A percentile compares a stretch with the other conserved stretches of the same genome.
These are phyloP conservation scores for Coemansia sp. DNA, from an alignment of 192 early-diverging fungal species.

Conservation along the genomic window DNA sequence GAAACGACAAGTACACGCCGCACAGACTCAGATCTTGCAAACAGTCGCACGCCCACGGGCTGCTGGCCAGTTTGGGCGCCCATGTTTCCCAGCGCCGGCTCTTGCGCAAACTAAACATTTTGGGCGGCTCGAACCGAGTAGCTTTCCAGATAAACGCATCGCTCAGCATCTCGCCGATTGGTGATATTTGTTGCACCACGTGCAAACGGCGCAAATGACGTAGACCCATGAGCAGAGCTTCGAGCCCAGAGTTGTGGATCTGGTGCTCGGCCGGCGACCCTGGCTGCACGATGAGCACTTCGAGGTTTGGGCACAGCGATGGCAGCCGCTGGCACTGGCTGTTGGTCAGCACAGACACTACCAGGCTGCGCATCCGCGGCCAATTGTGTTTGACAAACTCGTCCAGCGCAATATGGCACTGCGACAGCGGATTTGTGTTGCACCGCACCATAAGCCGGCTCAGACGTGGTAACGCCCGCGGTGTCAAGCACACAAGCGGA, in stretches of 20 bases:
- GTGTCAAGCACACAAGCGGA: slow-evolving; percentile 42
- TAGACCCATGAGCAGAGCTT: slow-evolving; percentile 41
- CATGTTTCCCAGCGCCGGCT: slow-evolving; percentile 50
- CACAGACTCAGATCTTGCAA: slow-evolving; percentile 47
- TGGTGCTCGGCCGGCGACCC: slow-evolving; percentile 53
- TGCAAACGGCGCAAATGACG: slow-evolving; percentile 40
- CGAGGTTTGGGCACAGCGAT: slow-evolving; percentile 34
- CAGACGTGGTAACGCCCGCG: slow-evolving; percentile 46
- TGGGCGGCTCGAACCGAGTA: slow-evolving; percentile 46
- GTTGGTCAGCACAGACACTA: slow-evolving; percentile 50
- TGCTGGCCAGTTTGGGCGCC: slow-evolving; percentile 56
- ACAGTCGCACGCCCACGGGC: slow-evolving; percentile 38
- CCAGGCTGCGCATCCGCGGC: slow-evolving; percentile 50
- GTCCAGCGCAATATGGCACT: slow-evolving; percentile 41
- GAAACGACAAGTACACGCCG: slow-evolving; percentile 52
- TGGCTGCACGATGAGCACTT: slow-evolving; percentile 54
- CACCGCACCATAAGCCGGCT: slow-evolving; percentile 51
- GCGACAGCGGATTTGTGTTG: slow-evolving; percentile 45
- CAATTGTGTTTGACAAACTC: slow-evolving; percentile 48
- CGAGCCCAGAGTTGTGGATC: slow-evolving; percentile 52
- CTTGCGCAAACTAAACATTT: slow-evolving; percentile 49
- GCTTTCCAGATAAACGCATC: slow-evolving; percentile 53
- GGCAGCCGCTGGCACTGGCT: slow-evolving; percentile 42
- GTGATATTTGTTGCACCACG: slow-evolving; percentile 54
- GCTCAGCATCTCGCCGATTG: slow-evolving; percentile 55